Evolutionary conservation across 169 alveolate species (phyloP).

Genomic region (Plasmodium coatneyi): DNA sequence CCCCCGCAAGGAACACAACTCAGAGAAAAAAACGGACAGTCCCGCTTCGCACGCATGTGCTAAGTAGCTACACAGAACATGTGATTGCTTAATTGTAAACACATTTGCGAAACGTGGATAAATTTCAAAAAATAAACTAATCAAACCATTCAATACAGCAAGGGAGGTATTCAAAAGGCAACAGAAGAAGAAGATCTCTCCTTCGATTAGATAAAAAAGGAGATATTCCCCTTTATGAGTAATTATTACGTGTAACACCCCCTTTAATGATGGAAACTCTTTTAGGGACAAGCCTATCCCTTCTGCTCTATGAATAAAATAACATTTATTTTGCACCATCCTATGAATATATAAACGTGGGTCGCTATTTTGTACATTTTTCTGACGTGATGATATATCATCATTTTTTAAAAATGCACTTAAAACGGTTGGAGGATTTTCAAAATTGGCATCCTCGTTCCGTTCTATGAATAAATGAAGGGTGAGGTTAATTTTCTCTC

Average conservation of each 20-base stretch:
- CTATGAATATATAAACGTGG: not conserved
- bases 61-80: not conserved
- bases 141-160: not conserved
- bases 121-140: not conserved
- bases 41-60: not conserved
- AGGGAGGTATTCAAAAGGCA: not conserved
- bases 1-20: not conserved
- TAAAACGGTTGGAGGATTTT: not conserved
- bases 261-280: not conserved
- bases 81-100: not conserved
- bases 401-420: not conserved
- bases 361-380: not conserved
- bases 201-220: not conserved
- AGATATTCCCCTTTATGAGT: not conserved
- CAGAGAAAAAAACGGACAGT: not conserved
- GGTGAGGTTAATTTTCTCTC: not conserved
- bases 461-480: not conserved
- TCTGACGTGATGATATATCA: not conserved
- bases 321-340: not conserved
- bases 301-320: not conserved
- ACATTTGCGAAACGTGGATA: not conserved
- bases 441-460: not conserved
- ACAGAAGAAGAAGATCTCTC: not conserved
- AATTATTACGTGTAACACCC: not conserved
- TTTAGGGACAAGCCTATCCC: not conserved